Conservation (phyloP, 129 eudicot species). For the Lactuca saligna region DNA sequence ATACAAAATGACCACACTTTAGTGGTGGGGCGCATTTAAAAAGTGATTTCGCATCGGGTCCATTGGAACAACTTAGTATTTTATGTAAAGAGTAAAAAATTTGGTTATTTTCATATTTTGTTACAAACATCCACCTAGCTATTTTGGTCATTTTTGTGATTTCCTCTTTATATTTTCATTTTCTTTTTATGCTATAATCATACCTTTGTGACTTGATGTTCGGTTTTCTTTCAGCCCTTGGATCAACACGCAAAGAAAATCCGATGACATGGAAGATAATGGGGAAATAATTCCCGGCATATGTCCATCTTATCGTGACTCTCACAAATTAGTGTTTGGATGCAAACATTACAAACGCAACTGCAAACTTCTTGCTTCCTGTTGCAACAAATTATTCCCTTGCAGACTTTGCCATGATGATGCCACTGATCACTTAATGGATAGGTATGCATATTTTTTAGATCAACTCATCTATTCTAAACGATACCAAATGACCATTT, state of each 20-base stretch:
- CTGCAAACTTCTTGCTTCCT: conserved; percentile 84
- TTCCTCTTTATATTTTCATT: background rate
- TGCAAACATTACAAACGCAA: conserved; percentile 90
- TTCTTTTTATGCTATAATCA: background rate
- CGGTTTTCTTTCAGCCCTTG: conserved; percentile 58
- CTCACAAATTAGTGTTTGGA: conserved; percentile 55
- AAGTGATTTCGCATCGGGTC: too few species aligned
- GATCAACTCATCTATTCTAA: too few species aligned
- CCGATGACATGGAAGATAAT: conserved; percentile 29
- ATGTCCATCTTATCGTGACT: conserved; percentile 70
- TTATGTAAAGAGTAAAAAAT: too few species aligned
- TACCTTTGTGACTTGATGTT: conserved; percentile 5
- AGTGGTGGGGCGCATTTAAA: too few species aligned
- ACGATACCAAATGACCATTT: background rate
- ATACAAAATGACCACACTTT: too few species aligned
- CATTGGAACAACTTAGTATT: too few species aligned
- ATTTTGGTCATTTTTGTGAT: too few species aligned
- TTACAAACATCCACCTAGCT: too few species aligned
- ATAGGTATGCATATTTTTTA: conserved; percentile 47
- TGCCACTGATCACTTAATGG: conserved; percentile 69
- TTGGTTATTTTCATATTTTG: too few species aligned
- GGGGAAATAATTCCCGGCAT: conserved; percentile 56
- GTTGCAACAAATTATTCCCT: conserved; percentile 73
- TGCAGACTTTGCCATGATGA: conserved; percentile 96
- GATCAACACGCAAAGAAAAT: conserved; percentile 53